Base-by-base conservation (phyloP, 2,329 filamentous ascomycete species). In the Colletotrichum sp. region DNA sequence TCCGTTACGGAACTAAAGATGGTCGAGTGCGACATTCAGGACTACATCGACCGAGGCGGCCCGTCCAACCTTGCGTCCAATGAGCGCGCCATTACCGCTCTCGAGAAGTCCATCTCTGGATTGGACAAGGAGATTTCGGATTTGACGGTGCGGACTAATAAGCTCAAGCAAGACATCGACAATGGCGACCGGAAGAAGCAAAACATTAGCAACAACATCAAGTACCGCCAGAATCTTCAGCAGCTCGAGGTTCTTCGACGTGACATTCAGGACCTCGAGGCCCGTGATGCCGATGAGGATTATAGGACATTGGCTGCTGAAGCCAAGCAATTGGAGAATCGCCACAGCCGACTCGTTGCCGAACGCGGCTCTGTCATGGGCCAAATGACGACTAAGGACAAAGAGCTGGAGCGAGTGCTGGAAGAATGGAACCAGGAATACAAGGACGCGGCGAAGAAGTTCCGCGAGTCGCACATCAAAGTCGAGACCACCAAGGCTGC, bases 401-500 rank as follows among this genome's bases (percentile, higher is more conserved):
- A 94, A 74, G 93, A 98, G 80, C 88, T 98, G 9, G 87, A 87
- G 68, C 90, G 94, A 72, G 88, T 96, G n/a, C 84, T 95, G 30
- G 87, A 90, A 13, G 95, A 98, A 80, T 99, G 94, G 91, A 90
- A 98, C 65, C 92, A 93, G 12, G 94, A 98, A 79, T 98, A 98
- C 87, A 93, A 95, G 82, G 91, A 96, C 82, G 95, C 96, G 15
- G 93, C 93, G 59, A 84, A 88, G 55, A 94, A 94, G 79, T 98
- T 96, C 86, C 95, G 95, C 79, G 93, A 98, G 86, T 91, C 94
- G 8, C 95, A 98, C 83, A 95, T 98, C 86, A 94, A 94, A 79
- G 95, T 98, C 1, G 95, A 93, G 86, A 98, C 96, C 1, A 98
- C 95, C 65, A 98, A 96, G 84, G 96, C 96, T 5, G 96, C 96